A percentile compares a stretch with the other conserved stretches of the same genome.
Conservation (phyloP, 2,329 filamentous ascomycete genomes). For the Cryoendolithus antarcticus region DNA sequence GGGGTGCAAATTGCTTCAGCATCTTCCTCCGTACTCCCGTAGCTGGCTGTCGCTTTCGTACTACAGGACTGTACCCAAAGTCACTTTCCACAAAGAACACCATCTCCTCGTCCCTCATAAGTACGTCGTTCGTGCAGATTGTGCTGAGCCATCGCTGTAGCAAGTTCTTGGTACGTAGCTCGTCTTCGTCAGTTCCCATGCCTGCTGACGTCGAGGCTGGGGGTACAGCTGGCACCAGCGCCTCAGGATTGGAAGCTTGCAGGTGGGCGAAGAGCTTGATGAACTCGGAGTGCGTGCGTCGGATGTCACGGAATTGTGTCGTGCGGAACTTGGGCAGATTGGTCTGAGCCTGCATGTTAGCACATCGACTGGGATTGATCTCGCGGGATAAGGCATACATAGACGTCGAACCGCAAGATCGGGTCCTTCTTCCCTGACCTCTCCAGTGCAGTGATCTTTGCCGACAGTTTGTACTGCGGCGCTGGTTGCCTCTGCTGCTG, state of each 20-base stretch:
- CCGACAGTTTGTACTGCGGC: conserved; percentile 59
- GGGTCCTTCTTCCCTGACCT: conserved; percentile 91
- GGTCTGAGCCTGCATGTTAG: conserved; percentile 48
- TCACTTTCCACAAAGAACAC: conserved; percentile 98
- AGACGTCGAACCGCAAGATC: conserved; percentile 87
- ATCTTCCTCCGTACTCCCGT: conserved; percentile 92
- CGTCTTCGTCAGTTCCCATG: conserved; percentile 91
- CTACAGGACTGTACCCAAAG: conserved; percentile 92
- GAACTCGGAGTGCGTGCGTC: conserved; percentile 90
- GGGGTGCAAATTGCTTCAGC: conserved; percentile 94
- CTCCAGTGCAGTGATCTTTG: conserved; percentile 88
- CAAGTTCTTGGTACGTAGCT: conserved; percentile 71
- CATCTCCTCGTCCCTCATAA: conserved; percentile 95
- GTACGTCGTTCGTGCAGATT: conserved; percentile 79
- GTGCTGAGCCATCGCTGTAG: conserved; percentile 94
- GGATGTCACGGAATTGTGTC: conserved; percentile 94
- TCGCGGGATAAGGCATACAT: conserved; percentile 48
- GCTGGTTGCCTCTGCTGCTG: conserved; percentile 17
- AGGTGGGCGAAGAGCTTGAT: conserved; percentile 91
- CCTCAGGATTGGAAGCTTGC: conserved; percentile 91
- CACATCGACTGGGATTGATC: not conserved
- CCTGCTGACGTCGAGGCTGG: conserved; percentile 87
- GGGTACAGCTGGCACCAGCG: conserved; percentile 84
- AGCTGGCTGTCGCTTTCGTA: conserved; percentile 90
- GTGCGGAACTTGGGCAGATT: conserved; percentile 97